Conservation (phyloP, 2,329 filamentous ascomycete genomes). For the Stachybotrys chlorohalonatus region DNA sequence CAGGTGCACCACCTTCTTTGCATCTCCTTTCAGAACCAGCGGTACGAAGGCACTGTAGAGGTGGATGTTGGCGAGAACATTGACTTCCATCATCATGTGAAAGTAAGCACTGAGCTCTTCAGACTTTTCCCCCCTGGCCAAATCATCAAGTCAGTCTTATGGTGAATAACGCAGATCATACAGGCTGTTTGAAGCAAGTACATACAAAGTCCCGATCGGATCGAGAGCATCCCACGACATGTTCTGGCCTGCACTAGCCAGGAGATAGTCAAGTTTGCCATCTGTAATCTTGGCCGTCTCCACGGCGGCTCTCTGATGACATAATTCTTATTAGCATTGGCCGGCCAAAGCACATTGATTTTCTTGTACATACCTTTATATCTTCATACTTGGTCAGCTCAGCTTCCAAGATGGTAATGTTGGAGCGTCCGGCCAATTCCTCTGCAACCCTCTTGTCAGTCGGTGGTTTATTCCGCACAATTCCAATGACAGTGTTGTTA, state of each 20-base stretch:
- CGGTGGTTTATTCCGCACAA: background rate
- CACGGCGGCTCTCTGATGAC: background rate
- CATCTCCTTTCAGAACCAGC: conserved; percentile 34
- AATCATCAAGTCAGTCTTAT: background rate
- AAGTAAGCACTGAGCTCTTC: background rate
- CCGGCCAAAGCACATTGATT: background rate
- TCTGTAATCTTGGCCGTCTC: background rate
- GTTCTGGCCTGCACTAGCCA: background rate
- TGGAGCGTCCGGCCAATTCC: background rate
- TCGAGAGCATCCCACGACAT: background rate
- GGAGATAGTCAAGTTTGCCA: background rate
- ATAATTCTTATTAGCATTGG: background rate
- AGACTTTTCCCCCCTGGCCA: background rate
- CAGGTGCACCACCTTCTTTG: conserved; percentile 44
- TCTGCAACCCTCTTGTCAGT: background rate
- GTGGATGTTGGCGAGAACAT: conserved; percentile 41
- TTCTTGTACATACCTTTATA: background rate
- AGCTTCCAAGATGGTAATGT: background rate
- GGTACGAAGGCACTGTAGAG: conserved; percentile 43
- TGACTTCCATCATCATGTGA: conserved; percentile 25
- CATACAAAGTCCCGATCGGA: background rate
- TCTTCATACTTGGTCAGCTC: background rate
- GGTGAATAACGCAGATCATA: background rate
- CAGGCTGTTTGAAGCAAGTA: background rate
- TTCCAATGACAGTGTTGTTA: background rate